Evolutionary conservation across 805 yeast species (phyloP), one percentile per base, ranked within the genome.

Genomic region (Kodamaea nitidulidarum): DNA sequence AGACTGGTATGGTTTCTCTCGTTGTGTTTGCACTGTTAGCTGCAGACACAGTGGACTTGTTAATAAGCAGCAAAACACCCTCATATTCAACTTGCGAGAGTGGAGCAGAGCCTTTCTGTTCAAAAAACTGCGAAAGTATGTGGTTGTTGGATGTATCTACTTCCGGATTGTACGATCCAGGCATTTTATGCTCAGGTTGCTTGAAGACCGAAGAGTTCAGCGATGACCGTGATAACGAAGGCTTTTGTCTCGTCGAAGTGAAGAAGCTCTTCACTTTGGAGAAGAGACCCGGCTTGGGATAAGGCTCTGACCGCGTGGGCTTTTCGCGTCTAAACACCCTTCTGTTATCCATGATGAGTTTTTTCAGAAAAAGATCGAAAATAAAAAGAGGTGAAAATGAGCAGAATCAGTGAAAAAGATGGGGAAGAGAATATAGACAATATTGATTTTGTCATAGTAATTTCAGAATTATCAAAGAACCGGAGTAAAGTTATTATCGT

Each of bases 21-120:
- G 37, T 18, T 11, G 31, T 24, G 15, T 30, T 22, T 3, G 39
- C 31, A 11, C 34, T 28, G 8, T 30, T 31, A 6, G 17, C 29
- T 11, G 22, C 24, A 10, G 32, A 26, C 16, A 32, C 22, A 7
- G 38, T 35, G 21, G 38, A 35, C 31, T 38, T 32, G 22, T 38
- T 38, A 7, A 38, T 32, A 15, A 38, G 36, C 37, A 38, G 75
- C 44, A 81, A 55, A 1, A 86, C 91, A n/a, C 95, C 95, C 58
- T 83, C 91, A 51, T 80, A 73, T 56, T 87, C 95, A 31, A 85
- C 68, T 16, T 81, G 87, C 10, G 80, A 69, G 44, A 87, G 65
- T 4, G 91, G 88, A n/a, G 61, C 62, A 40, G 79, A 75, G n/a
- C 95, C 95, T 55, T 84, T 86, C 32, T 63, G 66, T n/a, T 70